Conservation (phyloP, 805 yeast genomes). For the Ogataea kodamae region DNA sequence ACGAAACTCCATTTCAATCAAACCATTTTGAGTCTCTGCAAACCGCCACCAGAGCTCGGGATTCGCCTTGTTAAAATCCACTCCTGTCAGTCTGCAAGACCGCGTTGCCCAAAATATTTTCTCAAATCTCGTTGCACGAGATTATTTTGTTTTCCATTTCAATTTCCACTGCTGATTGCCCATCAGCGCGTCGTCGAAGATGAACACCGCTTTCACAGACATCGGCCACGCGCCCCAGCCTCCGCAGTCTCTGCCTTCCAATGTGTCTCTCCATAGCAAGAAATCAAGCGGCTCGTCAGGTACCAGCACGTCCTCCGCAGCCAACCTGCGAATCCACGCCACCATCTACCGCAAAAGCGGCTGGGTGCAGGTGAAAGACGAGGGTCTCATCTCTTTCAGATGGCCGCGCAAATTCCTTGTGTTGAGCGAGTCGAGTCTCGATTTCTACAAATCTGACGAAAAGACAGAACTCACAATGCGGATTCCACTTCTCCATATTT, state of each 20-base stretch:
- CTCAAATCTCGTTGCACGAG: constrained; percentile 8
- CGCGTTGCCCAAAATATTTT: constrained; percentile 12
- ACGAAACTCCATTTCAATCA: too few species aligned
- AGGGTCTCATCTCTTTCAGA: constrained; percentile 80
- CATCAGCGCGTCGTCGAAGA: constrained; percentile 16
- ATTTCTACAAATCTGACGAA: constrained; percentile 67
- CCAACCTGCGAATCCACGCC: constrained; percentile 28
- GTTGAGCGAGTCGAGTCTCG: constrained; percentile 68
- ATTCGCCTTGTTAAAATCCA: constrained; percentile 3
- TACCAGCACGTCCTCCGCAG: constrained; percentile 23
- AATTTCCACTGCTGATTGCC: too few species aligned
- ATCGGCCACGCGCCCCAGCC: constrained; percentile 27
- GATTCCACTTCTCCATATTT: constrained; percentile 55
- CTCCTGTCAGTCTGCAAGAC: constrained; percentile 10
- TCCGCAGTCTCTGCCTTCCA: constrained; percentile 11
- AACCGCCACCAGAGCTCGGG: too few species aligned
- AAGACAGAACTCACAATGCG: constrained; percentile 46
- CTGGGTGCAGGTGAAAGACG: constrained; percentile 91
- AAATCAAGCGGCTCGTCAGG: constrained; percentile 33
- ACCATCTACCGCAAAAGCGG: constrained; percentile 51
- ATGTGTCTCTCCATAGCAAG: constrained; percentile 30
- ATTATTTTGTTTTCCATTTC: constrained; percentile 7
- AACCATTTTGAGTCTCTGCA: too few species aligned
- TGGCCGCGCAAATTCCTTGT: constrained; percentile 91
- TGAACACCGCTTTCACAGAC: constrained; percentile 21